Conservation (phyloP, 441 rosid species). For the Gossypium armourianum region DNA sequence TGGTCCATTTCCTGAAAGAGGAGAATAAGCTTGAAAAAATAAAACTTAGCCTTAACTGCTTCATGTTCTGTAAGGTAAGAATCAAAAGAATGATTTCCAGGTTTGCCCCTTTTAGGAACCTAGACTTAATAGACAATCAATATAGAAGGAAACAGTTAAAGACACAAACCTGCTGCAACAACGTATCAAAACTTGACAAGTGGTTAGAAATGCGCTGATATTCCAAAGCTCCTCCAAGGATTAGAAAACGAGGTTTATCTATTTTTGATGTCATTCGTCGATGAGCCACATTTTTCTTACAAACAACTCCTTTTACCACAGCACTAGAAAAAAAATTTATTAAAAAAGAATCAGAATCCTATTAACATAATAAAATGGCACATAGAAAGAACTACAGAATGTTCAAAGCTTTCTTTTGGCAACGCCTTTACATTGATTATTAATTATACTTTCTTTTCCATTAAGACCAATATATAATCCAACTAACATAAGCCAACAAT, state of each 20-base stretch:
- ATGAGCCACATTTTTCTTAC: slow-evolving; percentile 77
- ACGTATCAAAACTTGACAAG: slow-evolving; percentile 66
- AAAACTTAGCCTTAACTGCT: slow-evolving; percentile 4
- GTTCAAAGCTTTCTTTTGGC: neutral
- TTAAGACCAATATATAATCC: neutral
- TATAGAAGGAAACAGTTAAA: slow-evolving; percentile 21
- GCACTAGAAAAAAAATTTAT: slow-evolving; percentile 26
- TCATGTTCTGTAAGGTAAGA: neutral
- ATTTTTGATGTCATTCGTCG: slow-evolving; percentile 67
- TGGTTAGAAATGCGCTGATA: slow-evolving; percentile 66
- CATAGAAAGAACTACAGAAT: neutral
- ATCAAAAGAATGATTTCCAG: neutral
- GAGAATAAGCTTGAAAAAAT: slow-evolving; percentile 20
- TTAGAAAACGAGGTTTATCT: slow-evolving; percentile 56
- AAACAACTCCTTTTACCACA: slow-evolving; percentile 68
- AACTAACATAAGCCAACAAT: neutral
- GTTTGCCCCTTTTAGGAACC: slow-evolving; percentile 13
- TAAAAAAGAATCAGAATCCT: slow-evolving; percentile 18
- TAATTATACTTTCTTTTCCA: slow-evolving; percentile 2
- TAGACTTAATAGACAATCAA: slow-evolving; percentile 16
- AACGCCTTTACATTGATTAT: neutral
- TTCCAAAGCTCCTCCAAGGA: slow-evolving; percentile 75
- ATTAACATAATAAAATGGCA: slow-evolving; percentile 24
- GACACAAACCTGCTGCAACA: slow-evolving; percentile 60
- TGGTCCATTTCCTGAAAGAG: slow-evolving; percentile 62